Conservation (phyloP, 2,329 filamentous ascomycete species). For the Neofusicoccum cordaticola region DNA sequence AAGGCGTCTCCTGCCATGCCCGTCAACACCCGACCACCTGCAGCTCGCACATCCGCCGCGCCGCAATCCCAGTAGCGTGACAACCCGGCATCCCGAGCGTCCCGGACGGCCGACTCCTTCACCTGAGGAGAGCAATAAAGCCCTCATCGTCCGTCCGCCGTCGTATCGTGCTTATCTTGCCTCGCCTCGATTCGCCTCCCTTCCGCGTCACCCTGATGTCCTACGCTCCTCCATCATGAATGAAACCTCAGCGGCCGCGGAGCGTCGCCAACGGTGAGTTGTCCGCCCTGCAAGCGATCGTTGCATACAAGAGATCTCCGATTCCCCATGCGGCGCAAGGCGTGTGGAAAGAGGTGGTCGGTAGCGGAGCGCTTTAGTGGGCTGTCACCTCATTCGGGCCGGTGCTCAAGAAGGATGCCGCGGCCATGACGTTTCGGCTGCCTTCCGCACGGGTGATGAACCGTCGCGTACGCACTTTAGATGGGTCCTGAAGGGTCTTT, state of each 20-base stretch:
- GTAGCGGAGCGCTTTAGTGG: not conserved
- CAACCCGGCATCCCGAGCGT: not conserved
- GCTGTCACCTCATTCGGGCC: conserved; percentile 3
- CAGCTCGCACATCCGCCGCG: not conserved
- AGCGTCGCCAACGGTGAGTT: not conserved
- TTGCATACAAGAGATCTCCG: conserved; percentile 5
- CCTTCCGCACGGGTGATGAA: not conserved
- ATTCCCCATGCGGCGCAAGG: not conserved
- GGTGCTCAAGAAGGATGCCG: not conserved
- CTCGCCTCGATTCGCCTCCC: not conserved
- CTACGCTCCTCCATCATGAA: not conserved
- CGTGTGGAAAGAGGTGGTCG: not conserved
- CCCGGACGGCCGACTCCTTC: not conserved
- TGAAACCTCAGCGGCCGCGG: not conserved
- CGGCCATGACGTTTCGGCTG: not conserved
- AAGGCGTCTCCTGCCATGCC: not conserved
- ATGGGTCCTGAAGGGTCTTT: not conserved
- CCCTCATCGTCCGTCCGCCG: not conserved
- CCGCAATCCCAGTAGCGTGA: conserved; percentile 1
- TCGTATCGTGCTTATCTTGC: conserved; percentile 7
- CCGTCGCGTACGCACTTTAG: not conserved
- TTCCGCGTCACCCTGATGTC: not conserved
- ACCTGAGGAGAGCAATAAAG: not conserved
- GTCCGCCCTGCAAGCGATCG: not conserved
- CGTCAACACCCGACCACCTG: not conserved